A percentile compares a stretch with the other conserved stretches of the same genome.
phyloP scores from a whole-genome alignment of 1,284 basidiomycete genomes.

The Phaffia rhodozyma region DNA sequence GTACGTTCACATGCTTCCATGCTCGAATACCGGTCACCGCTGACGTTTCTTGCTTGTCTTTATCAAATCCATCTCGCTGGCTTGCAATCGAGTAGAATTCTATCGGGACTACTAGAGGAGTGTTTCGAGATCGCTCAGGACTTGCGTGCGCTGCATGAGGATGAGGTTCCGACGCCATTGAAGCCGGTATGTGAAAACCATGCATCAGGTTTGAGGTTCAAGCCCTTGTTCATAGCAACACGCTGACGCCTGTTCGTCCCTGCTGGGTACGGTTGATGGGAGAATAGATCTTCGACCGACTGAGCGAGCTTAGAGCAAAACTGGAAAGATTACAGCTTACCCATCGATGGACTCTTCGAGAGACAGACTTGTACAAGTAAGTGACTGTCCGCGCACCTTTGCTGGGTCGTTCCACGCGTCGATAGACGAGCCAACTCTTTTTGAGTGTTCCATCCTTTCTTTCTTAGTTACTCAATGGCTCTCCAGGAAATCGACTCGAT shows the following conservation, averaged over 20 bases:
- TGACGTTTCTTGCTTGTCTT: background rate
- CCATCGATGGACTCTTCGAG: constrained; percentile 91
- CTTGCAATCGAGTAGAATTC: constrained; percentile 25
- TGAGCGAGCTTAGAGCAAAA: constrained; percentile 72
- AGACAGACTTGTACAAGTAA: constrained; percentile 83
- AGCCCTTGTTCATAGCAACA: background rate
- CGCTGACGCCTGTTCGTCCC: background rate
- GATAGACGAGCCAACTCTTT: background rate
- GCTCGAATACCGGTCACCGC: background rate
- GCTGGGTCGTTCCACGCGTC: background rate
- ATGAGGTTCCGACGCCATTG: constrained; percentile 72
- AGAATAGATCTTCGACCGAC: constrained; percentile 66
- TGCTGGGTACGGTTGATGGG: background rate
- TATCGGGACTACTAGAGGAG: constrained; percentile 75
- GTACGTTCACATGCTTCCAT: background rate
- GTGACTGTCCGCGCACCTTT: constrained; percentile 13
- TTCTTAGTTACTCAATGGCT: constrained; percentile 67
- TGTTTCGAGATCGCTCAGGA: constrained; percentile 96
- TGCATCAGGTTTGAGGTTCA: background rate
- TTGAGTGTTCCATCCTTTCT: background rate
- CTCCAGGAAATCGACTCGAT: constrained; percentile 95
- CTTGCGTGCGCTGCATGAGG: constrained; percentile 88
- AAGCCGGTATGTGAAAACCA: constrained; percentile 45
- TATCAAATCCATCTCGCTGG: background rate
- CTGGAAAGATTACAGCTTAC: constrained; percentile 84